phyloP scores from a whole-genome alignment of 1,139 yeast genomes.

The Lodderomyces orthopsilosis region DNA sequence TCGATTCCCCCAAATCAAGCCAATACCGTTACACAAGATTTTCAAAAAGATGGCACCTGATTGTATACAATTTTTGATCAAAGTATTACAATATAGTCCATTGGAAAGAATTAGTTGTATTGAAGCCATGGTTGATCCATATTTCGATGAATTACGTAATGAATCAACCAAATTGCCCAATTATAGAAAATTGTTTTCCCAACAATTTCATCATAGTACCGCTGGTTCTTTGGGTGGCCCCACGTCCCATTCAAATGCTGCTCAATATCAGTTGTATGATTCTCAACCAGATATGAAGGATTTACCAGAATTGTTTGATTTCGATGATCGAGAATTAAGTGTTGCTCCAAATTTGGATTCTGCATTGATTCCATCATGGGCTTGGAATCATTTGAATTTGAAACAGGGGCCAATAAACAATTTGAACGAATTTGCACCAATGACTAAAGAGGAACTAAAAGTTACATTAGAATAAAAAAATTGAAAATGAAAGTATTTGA shows the following conservation, averaged over 20 bases:
- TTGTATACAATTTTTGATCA: constrained; percentile 59
- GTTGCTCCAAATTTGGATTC: constrained; percentile 35
- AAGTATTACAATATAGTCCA: constrained; percentile 75
- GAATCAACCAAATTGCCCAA: constrained; percentile 54
- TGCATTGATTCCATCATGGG: constrained; percentile 41
- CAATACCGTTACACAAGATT: constrained; percentile 83
- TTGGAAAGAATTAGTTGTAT: constrained; percentile 65
- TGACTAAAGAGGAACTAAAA: constrained; percentile 32
- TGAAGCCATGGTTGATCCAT: constrained; percentile 65
- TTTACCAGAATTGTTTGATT: constrained; percentile 49
- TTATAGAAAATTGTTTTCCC: constrained; percentile 45
- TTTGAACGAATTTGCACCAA: constrained; percentile 34
- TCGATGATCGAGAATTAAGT: constrained; percentile 48
- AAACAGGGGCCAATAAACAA: constrained; percentile 19
- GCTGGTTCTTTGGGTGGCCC: constrained; percentile 3
- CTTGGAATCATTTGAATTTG: constrained; percentile 29
- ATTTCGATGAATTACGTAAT: constrained; percentile 72
- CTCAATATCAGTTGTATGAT: constrained; percentile 38
- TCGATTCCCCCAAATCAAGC: constrained; percentile 92
- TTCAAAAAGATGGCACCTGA: constrained; percentile 66
- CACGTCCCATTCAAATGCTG: constrained; percentile 20
- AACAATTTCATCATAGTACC: constrained; percentile 25
- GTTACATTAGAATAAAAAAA: constrained; percentile 31
- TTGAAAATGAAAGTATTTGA: neutral
- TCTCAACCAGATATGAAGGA: constrained; percentile 42